phyloP scores from a whole-genome alignment of 768 basidiomycete genomes.

The Clavulina sp. region DNA sequence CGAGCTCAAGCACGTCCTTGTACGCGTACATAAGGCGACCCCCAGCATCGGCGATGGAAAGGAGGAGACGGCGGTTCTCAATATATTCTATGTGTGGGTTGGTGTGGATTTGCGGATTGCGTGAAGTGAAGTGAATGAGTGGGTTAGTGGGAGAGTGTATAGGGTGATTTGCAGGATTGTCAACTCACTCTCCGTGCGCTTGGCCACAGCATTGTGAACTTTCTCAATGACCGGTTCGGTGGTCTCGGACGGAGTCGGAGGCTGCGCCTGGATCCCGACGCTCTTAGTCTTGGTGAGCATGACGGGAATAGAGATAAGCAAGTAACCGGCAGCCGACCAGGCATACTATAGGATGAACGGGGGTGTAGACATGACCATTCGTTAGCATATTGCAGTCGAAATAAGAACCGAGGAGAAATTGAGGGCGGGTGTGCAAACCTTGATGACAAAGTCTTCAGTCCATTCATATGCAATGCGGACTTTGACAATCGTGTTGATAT shows the following conservation, averaged over 20 bases:
- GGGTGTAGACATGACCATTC: no score
- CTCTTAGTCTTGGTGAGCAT: slow-evolving; percentile 44
- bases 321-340: slow-evolving; percentile 88
- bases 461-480: slow-evolving; percentile 79
- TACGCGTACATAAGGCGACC: slow-evolving; percentile 93
- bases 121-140: no score
- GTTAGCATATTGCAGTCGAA: neutral
- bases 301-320: slow-evolving; percentile 78
- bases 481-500: slow-evolving; percentile 65
- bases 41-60: slow-evolving; percentile 93
- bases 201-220: no score
- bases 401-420: neutral
- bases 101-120: no score
- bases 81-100: no score
- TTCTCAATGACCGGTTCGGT: no score
- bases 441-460: slow-evolving; percentile 96
- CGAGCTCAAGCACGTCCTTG: slow-evolving; percentile 89
- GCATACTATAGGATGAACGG: slow-evolving; percentile 32
- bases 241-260: neutral
- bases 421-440: slow-evolving; percentile 17
- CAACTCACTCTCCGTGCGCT: no score
- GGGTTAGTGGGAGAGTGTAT: no score
- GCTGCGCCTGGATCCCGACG: slow-evolving; percentile 13
- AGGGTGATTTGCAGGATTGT: no score
- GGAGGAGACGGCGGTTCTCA: slow-evolving; percentile 74